These are phyloP conservation scores for Sporothrix protearum DNA, from an alignment of 2,329 filamentous ascomycete species.

Conservation along the genomic window DNA sequence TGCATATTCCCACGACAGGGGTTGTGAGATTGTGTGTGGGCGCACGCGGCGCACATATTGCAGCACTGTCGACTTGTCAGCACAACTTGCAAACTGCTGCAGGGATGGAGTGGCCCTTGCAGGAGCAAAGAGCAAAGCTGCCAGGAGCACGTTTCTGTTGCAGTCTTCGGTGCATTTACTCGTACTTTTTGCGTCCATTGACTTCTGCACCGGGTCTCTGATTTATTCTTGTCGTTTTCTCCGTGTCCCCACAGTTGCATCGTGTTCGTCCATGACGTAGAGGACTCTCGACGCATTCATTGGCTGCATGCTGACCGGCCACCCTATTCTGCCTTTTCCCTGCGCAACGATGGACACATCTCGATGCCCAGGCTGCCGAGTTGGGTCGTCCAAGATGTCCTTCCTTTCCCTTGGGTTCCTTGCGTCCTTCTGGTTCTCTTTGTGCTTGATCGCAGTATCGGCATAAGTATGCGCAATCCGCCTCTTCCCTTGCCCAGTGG, in stretches of 20 bases:
- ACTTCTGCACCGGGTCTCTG: no score
- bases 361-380: background rate
- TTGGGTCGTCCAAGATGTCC: background rate
- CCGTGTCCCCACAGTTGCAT: background rate
- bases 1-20: slow-evolving; percentile 15
- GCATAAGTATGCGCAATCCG: slow-evolving; percentile 8
- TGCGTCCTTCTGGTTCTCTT: background rate
- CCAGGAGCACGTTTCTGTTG: background rate
- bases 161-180: background rate
- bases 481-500: background rate
- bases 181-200: background rate
- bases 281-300: background rate
- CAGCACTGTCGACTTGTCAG: background rate
- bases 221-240: background rate
- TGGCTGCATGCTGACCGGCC: background rate
- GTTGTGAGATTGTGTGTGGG: background rate
- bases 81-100: background rate
- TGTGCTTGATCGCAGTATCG: background rate
- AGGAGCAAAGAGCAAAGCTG: background rate
- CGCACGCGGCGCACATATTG: background rate
- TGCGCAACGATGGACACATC: background rate
- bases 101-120: background rate
- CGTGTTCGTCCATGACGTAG: slow-evolving; percentile 8
- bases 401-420: background rate
- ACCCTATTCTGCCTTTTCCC: background rate